Conservation (phyloP, 202 grass and related monocot species). For the Musa balbisiana region DNA sequence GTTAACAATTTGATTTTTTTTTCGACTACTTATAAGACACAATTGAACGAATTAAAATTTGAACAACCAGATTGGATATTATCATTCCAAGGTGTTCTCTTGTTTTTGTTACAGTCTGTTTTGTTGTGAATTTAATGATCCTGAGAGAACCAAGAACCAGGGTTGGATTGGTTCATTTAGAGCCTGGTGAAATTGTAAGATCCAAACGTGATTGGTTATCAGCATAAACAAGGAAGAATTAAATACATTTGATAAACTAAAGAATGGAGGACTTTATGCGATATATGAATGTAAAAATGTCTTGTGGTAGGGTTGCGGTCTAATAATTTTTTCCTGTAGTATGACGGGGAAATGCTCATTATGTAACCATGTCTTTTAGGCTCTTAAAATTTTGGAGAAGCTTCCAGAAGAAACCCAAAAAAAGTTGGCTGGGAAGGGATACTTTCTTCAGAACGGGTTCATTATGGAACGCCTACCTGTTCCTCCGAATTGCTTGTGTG, state of each 20-base stretch:
- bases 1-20: too few relatives aligned
- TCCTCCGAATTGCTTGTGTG: slow-evolving; percentile 75
- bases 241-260: background rate
- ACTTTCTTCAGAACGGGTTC: slow-evolving; percentile 58
- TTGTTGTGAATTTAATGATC: too few relatives aligned
- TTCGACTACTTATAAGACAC: too few relatives aligned
- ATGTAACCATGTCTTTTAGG: slow-evolving; percentile 31
- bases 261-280: background rate
- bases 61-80: too few relatives aligned
- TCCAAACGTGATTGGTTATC: background rate
- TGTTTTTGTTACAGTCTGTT: too few relatives aligned
- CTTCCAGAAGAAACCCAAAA: slow-evolving; percentile 69
- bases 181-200: background rate
- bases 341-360: background rate
- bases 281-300: background rate
- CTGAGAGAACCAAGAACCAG: too few relatives aligned
- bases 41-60: too few relatives aligned
- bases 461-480: slow-evolving; percentile 79
- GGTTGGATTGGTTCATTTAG: background rate
- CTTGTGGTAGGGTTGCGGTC: background rate
- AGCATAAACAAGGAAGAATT: background rate
- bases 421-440: slow-evolving; percentile 60
- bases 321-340: too few relatives aligned
- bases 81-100: too few relatives aligned
- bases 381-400: slow-evolving; percentile 69